Base-by-base conservation (phyloP, 208 protist species). In the Acanthamoeba triangularis region DNA sequence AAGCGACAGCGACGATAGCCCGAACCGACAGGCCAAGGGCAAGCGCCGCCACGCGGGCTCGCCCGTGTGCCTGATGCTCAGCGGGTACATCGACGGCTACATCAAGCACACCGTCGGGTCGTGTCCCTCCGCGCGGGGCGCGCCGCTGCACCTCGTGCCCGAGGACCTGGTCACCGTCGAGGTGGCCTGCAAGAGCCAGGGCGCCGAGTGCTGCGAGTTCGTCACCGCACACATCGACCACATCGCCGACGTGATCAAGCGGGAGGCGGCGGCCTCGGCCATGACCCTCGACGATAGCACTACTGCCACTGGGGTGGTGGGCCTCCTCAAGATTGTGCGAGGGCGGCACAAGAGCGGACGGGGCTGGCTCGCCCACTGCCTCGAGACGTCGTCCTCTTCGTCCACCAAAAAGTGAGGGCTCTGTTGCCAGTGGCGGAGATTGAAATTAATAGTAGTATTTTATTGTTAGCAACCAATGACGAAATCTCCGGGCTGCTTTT, bases 71-170 rank as follows among this genome's bases (percentile, higher is more conserved):
- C 63, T 69, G 10, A 80, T 80, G 41, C 37, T 80, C 14, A n/a
- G 72, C 72, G 72, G 72, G 7, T 80, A 28, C 72, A 80, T 80
- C 72, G 72, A 80, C 72, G 72, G 72, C 37, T 80, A 80, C 72
- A 35, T 47, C 37, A 80, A 80, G 41, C 72, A 80, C 25, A 47
- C 35, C 35, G n/a, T 41, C 72, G 30, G 35, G 18, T 80, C 72
- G 33, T 80, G 72, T 14, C 7, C 37, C n/a, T 4, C 4, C 33
- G 72, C 41, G 35, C 72, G 13, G 4, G 63, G 63, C 1, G 1
- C 72, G 14, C 41, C 41, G 37, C 72, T 80, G n/a, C 41, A 41
- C 18, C 33, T 80, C 11, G 37, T 47, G 16, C 72, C 72, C 25
- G 72, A 80, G 20, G 72, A 80, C 72, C 72, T 80, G 37, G 72